Evolutionary conservation across 208 protist species (phyloP).

Genomic region (Wallacemonas collosoma): DNA sequence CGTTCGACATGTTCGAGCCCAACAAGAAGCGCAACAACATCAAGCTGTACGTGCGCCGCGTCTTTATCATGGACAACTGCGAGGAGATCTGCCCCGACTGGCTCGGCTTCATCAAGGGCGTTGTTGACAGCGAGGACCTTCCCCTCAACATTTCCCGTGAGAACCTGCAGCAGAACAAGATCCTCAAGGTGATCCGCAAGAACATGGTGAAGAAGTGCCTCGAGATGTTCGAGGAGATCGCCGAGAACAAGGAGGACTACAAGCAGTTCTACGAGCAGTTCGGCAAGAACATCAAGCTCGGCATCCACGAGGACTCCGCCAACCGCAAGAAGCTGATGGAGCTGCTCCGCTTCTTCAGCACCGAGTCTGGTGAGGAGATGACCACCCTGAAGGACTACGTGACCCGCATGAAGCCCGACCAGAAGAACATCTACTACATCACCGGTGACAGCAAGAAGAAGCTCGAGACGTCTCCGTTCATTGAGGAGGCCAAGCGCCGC

Average conservation of each 20-base stretch:
- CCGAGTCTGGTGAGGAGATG: conserved; percentile 59
- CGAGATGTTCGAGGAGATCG: conserved; percentile 90
- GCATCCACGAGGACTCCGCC: conserved; percentile 95
- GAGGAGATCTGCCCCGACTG: conserved; percentile 94
- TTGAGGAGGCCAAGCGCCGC: conserved; percentile 66
- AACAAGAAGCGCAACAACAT: conserved; percentile 66
- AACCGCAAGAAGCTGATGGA: conserved; percentile 94
- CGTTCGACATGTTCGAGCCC: conserved; percentile 82
- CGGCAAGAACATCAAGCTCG: conserved; percentile 96
- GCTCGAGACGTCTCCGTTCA: conserved; percentile 65
- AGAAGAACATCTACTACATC: conserved; percentile 91
- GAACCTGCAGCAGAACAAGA: conserved; percentile 96
- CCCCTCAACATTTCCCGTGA: conserved; percentile 99
- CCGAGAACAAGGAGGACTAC: conserved; percentile 48
- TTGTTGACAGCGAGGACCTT: conserved; percentile 99
- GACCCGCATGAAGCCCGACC: conserved; percentile 87
- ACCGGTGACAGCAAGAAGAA: conserved; percentile 68
- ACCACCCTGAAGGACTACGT: conserved; percentile 91
- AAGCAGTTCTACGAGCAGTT: conserved; percentile 73
- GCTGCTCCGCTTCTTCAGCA: conserved; percentile 93
- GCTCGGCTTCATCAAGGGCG: conserved; percentile 93
- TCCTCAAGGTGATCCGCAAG: conserved; percentile 95
- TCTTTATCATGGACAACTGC: conserved; percentile 98
- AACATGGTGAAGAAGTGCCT: conserved; percentile 94
- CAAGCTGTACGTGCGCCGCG: conserved; percentile 95